A percentile compares a stretch with the other conserved stretches of the same genome.
Evolutionary conservation across 352 stramenopile genomes (phyloP).

Genomic region (Globisporangium iwayamae): DNA sequence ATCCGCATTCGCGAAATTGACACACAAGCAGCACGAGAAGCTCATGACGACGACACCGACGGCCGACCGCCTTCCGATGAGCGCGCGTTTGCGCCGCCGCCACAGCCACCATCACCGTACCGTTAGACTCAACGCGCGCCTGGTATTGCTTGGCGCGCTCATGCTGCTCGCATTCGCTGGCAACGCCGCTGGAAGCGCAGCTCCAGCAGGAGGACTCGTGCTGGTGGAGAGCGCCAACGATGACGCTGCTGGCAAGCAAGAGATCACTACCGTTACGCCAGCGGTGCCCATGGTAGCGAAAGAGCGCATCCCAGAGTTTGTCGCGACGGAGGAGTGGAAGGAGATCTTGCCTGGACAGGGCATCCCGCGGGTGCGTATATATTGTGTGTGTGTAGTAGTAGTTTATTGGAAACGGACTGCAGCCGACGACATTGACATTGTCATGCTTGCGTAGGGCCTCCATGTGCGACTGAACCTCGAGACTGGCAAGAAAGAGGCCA

Average conservation of each 20-base stretch:
- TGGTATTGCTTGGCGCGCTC: conserved; percentile 1
- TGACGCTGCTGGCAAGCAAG: conserved; percentile 8
- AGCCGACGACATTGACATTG: conserved; percentile 2
- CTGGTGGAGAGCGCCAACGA: conserved; percentile 8
- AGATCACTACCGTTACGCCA: conserved; percentile 1
- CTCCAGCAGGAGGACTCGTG: conserved; percentile 4
- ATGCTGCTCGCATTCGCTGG: conserved; percentile 8
- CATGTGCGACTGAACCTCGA: conserved; percentile 81
- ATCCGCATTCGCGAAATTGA: conserved; percentile 8
- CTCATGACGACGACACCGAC: neutral
- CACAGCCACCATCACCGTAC: neutral
- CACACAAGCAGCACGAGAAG: neutral
- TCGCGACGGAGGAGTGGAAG: conserved; percentile 57
- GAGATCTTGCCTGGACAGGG: conserved; percentile 52
- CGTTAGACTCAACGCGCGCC: neutral
- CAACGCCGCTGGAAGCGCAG: neutral
- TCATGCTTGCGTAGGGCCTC: conserved; percentile 43
- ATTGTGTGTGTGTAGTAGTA: neutral
- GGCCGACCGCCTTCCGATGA: conserved; percentile 1
- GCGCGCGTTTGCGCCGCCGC: conserved; percentile 2
- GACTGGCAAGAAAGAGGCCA: conserved; percentile 82
- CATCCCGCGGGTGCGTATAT: conserved; percentile 45
- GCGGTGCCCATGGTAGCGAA: neutral
- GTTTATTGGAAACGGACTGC: neutral
- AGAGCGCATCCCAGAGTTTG: conserved; percentile 43